Percentiles rank a stretch among this genome's conserved stretches.
Evolutionary conservation across 805 yeast species (phyloP).

Genomic region (Ogataea glucozyma): DNA sequence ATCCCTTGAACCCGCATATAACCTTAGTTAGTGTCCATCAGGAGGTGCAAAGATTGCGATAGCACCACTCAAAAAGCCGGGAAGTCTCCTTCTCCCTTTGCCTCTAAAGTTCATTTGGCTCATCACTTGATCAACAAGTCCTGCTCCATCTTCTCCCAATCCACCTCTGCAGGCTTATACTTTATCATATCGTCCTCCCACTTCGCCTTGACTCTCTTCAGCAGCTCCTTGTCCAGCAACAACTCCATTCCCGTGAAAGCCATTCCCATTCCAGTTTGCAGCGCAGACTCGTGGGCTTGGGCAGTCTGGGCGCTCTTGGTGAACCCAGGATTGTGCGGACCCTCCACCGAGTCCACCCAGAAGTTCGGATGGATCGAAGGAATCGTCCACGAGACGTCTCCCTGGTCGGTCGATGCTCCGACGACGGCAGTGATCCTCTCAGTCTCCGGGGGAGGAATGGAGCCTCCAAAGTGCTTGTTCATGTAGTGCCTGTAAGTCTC

Average conservation of each 20-base stretch:
- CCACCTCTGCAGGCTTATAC: constrained; percentile 10
- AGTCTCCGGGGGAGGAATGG: constrained; percentile 10
- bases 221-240: constrained; percentile 17
- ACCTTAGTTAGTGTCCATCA: too few relatives aligned
- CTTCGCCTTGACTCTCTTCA: constrained; percentile 13
- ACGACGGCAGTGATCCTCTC: constrained; percentile 18
- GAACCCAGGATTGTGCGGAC: constrained; percentile 28
- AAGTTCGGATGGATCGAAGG: constrained; percentile 30
- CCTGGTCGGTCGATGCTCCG: constrained; percentile 29
- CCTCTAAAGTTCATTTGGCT: too few relatives aligned
- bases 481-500: constrained; percentile 19
- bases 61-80: too few relatives aligned
- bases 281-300: constrained; percentile 20
- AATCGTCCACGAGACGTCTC: constrained; percentile 27
- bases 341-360: constrained; percentile 19
- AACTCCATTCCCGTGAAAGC: constrained; percentile 24
- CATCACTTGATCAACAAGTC: not conserved
- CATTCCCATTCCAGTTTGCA: constrained; percentile 24
- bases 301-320: constrained; percentile 17
- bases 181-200: constrained; percentile 20
- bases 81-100: too few relatives aligned
- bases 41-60: too few relatives aligned
- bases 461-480: constrained; percentile 16
- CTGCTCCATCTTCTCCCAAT: not conserved
- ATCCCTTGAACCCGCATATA: too few relatives aligned